Evolutionary conservation across 2,329 filamentous ascomycete genomes (phyloP).

Genomic region (Fusarium stilboides): DNA sequence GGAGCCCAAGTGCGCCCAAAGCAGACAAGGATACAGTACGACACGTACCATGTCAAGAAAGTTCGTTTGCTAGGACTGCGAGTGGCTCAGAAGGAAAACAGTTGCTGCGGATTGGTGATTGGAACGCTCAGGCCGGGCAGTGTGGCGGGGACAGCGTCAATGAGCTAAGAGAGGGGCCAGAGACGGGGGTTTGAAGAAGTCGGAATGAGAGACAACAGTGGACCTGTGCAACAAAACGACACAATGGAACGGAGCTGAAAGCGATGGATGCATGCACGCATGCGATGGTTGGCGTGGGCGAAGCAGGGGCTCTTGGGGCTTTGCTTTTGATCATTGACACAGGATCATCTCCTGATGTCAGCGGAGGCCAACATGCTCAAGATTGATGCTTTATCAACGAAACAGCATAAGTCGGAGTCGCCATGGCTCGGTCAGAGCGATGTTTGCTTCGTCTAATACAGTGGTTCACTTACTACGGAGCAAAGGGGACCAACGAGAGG

Average conservation of each 20-base stretch:
- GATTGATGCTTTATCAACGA: conserved; percentile 3
- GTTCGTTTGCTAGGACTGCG: conserved; percentile 4
- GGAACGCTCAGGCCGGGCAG: conserved; percentile 25
- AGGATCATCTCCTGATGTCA: conserved; percentile 8
- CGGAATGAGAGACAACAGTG: conserved; percentile 42
- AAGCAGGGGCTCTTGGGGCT: conserved; percentile 17
- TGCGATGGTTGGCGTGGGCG: conserved; percentile 18
- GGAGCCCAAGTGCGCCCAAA: conserved; percentile 16
- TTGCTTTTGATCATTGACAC: conserved; percentile 23
- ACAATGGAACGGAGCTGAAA: conserved; percentile 19
- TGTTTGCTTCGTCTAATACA: conserved; percentile 19
- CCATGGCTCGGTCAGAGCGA: conserved; percentile 1
- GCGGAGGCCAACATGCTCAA: conserved; percentile 19
- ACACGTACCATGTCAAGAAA: conserved; percentile 19
- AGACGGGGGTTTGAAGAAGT: conserved; percentile 25
- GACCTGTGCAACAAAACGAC: conserved; percentile 40
- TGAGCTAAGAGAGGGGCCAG: conserved; percentile 29
- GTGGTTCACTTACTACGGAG: not conserved
- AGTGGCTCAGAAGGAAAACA: conserved; percentile 13
- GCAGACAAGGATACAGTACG: conserved; percentile 15
- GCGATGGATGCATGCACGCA: conserved; percentile 9
- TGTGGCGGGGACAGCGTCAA: conserved; percentile 34
- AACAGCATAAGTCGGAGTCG: conserved; percentile 7
- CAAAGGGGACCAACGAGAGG: conserved; percentile 7
- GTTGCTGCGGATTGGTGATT: conserved; percentile 21